These are phyloP conservation scores for Grosmannia serpens DNA, from an alignment of 2,329 filamentous ascomycete species.

Conservation along the genomic window DNA sequence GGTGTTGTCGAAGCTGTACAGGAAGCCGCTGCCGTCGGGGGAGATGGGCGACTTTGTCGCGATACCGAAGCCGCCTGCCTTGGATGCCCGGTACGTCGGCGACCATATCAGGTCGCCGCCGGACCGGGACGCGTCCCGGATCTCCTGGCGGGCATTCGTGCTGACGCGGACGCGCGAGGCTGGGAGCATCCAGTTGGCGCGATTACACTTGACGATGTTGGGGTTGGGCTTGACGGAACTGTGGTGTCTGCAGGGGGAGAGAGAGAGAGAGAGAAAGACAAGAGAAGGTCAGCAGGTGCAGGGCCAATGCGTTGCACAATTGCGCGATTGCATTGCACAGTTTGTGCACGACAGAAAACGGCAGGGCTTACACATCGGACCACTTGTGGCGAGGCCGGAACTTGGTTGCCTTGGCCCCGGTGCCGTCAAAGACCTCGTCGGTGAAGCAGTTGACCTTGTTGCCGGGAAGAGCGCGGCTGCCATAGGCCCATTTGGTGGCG, in stretches of 20 bases:
- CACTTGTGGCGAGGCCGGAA: slow-evolving; percentile 13
- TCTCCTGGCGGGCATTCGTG: background rate
- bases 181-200: slow-evolving; percentile 13
- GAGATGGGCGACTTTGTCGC: slow-evolving; percentile 11
- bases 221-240: slow-evolving; percentile 11
- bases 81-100: too few species aligned
- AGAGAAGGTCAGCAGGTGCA: background rate
- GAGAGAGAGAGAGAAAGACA: background rate
- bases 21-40: slow-evolving; percentile 10
- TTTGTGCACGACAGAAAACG: background rate
- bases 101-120: background rate
- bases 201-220: slow-evolving; percentile 27
- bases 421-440: slow-evolving; percentile 13
- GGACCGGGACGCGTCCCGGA: background rate
- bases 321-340: too few species aligned
- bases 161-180: slow-evolving; percentile 20
- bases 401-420: slow-evolving; percentile 22
- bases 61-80: slow-evolving; percentile 14
- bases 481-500: slow-evolving; percentile 29
- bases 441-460: slow-evolving; percentile 9
- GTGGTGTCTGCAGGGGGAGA: background rate
- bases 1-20: slow-evolving; percentile 32
- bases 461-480: slow-evolving; percentile 21
- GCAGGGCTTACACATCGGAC: slow-evolving; percentile 19
- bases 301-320: background rate